Evolutionary conservation across 2,329 filamentous ascomycete genomes (phyloP).

Genomic region (Thyridium curvatum): DNA sequence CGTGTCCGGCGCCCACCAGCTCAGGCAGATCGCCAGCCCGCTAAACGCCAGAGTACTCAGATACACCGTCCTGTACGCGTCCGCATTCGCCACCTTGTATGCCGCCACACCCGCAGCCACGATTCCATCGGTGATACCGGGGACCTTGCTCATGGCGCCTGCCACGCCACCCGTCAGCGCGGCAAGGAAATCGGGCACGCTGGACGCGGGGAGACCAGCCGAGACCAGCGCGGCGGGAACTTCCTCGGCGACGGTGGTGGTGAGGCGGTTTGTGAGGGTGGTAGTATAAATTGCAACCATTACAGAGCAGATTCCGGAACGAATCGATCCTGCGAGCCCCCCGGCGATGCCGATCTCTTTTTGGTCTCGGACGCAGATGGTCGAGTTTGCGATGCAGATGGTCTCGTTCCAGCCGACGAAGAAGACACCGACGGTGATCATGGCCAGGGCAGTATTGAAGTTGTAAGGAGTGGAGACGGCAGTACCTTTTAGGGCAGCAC

Average conservation of each 20-base stretch:
- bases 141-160: conserved; percentile 11
- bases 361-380: conserved; percentile 18
- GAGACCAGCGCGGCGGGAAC: conserved; percentile 17
- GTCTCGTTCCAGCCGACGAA: conserved; percentile 22
- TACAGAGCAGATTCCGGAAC: conserved; percentile 13
- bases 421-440: conserved; percentile 17
- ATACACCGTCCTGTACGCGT: conserved; percentile 22
- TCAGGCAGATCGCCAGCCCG: conserved; percentile 13
- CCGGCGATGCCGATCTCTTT: conserved; percentile 18
- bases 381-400: conserved; percentile 14
- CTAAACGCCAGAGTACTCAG: conserved; percentile 18
- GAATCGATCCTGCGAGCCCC: conserved; percentile 16
- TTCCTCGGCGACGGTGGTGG: conserved; percentile 13
- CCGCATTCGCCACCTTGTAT: conserved; percentile 18
- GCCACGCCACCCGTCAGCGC: conserved; percentile 10
- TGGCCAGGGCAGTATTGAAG: conserved; percentile 8
- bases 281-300: conserved; percentile 19
- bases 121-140: conserved; percentile 19
- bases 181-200: conserved; percentile 17
- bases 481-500: conserved; percentile 2
- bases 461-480: conserved; percentile 13
- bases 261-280: conserved; percentile 18
- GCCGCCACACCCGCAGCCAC: conserved; percentile 15
- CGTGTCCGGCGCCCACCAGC: conserved; percentile 8
- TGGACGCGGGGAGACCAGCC: conserved; percentile 19